Evolutionary conservation across 192 early-diverging fungal genomes (phyloP), one percentile per base, ranked within the genome.

Genomic region (Allomyces javanicus): DNA sequence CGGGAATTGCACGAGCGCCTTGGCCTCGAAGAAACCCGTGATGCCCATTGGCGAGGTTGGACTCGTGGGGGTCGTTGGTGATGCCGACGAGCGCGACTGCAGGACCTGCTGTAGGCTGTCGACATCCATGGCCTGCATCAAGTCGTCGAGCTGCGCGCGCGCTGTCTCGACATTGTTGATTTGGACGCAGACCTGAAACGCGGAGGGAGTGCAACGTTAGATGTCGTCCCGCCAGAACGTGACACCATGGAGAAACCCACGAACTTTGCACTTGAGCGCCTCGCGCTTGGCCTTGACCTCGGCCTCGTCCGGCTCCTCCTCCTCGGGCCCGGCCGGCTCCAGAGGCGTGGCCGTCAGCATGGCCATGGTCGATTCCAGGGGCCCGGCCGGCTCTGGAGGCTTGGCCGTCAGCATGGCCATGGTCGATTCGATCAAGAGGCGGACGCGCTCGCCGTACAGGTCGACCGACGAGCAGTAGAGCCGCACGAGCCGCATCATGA

Each of bases 401-500:
- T 40, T 40, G 33, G 33, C 33, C 33, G 33, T 40, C 33, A 40
- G 33, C 33, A 40, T 40, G 33, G 33, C 33, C 33, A 40, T 40
- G 33, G 33, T 40, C 33, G 33, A 40, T 40, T 40, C 33, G 7
- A 40, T 40, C 33, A 40, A 7, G 33, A 40, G 33, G 7, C 33
- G 33, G 33, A 40, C 33, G 33, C 33, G 33, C 50, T 14, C 50
- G 21, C 17, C 50, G 50, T 58, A 58, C 50, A 58, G 4, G 50
- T 58, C 50, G 50, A 58, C 21, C 17, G 17, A 58, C 50, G 50
- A 58, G 21, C 17, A 2, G 65, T 61, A 58, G 61, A 66, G 5
- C 25, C 17, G 17, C 12, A 14, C 50, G 50, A 58, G 50, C 50
- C 50, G 50, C 14, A 67, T 81, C 61, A 83, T 77, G 67, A 91